phyloP scores from a whole-genome alignment of 2,329 filamentous ascomycete species.

The Basipetospora chlamydospora region DNA sequence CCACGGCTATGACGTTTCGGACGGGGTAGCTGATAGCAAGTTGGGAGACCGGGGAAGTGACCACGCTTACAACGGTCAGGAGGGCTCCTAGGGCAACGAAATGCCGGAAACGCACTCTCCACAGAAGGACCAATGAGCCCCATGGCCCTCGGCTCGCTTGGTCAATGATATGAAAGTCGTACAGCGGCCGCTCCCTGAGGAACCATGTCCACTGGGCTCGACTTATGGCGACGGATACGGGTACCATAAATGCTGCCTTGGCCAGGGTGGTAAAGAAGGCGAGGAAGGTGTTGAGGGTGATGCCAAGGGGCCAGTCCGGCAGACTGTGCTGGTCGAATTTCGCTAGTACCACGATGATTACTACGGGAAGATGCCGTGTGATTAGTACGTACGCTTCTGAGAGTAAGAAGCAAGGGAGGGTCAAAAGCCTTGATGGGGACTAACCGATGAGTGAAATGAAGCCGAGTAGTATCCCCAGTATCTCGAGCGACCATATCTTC shows the following conservation, averaged over 20 bases:
- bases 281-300: conserved; percentile 10
- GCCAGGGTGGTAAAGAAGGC: conserved; percentile 8
- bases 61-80: conserved; percentile 2
- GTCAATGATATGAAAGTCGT: conserved; percentile 8
- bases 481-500: background rate
- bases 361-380: background rate
- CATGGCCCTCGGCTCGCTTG: conserved; percentile 7
- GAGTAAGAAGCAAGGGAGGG: background rate
- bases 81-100: conserved; percentile 4
- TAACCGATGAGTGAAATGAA: background rate
- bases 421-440: background rate
- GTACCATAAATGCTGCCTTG: conserved; percentile 8
- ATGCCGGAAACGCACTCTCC: conserved; percentile 2
- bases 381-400: background rate
- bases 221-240: conserved; percentile 7
- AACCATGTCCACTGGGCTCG: conserved; percentile 9
- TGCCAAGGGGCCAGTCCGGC: conserved; percentile 5
- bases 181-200: conserved; percentile 3
- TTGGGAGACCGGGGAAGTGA: conserved; percentile 7
- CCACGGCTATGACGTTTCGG: background rate
- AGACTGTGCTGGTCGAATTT: background rate
- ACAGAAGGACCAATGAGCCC: conserved; percentile 6
- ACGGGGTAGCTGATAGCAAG: conserved; percentile 7
- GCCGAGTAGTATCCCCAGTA: background rate
- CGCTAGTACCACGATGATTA: background rate